Evolutionary conservation across 257 asterid species (phyloP).

Genomic region (Jasminum sambac): DNA sequence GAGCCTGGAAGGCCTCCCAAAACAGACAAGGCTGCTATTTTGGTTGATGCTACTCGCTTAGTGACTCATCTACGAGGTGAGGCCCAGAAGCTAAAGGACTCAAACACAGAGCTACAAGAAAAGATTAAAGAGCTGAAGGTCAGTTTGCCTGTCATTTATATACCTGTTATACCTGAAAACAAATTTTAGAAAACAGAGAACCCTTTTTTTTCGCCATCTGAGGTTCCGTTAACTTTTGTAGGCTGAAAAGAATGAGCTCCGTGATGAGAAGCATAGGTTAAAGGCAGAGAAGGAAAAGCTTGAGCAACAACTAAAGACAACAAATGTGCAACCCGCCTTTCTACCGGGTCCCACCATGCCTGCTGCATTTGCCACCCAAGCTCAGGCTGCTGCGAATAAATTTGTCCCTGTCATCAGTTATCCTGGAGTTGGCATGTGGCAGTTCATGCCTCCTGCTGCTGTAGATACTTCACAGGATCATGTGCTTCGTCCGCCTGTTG

Average conservation of each 20-base stretch:
- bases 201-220: too few relatives aligned
- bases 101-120: conserved; percentile 57
- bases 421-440: conserved; percentile 90
- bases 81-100: conserved; percentile 70
- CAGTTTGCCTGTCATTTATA: conserved; percentile 4
- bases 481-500: conserved; percentile 78
- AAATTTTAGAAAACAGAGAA: too few relatives aligned
- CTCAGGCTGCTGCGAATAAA: conserved; percentile 57
- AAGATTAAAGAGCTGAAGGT: conserved; percentile 78
- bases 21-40: conserved; percentile 66
- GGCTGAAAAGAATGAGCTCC: conserved; percentile 74
- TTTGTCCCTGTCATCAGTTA: conserved; percentile 67
- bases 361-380: conserved; percentile 60
- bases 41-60: conserved; percentile 70
- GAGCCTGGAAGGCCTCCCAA: conserved; percentile 80
- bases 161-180: too few relatives aligned
- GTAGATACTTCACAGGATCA: conserved; percentile 86
- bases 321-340: conserved; percentile 43
- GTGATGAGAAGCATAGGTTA: conserved; percentile 76
- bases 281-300: conserved; percentile 77
- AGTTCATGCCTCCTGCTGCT: conserved; percentile 87
- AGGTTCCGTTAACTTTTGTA: conserved; percentile 18
- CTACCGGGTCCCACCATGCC: conserved; percentile 54
- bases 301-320: conserved; percentile 66
- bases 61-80: conserved; percentile 63